Base-by-base conservation (phyloP, 2,329 filamentous ascomycete species). In the Ceratocystis cacaofunesta region DNA sequence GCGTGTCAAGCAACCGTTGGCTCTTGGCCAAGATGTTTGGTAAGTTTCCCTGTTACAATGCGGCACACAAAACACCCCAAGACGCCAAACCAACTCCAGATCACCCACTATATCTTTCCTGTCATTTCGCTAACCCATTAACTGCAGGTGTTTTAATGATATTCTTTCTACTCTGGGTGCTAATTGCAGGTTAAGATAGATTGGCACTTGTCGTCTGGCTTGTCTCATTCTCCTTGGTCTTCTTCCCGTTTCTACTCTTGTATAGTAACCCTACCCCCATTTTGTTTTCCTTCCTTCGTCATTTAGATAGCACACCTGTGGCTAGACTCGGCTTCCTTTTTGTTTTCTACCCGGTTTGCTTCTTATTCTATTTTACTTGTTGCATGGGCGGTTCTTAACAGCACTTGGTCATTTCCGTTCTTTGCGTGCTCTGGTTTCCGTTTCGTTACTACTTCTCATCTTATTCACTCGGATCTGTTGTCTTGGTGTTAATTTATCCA, bases 1-100 rank as follows among this genome's bases (percentile, higher is more conserved):
- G 92, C 50, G 92, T 97, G 32, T 94, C 90, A 66, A 90, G 92
- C 68, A 99, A 99, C 78, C 82, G 94, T 69, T 97, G 92, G 94
- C 78, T 99, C 69, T 86, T 97, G 70, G 91, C 91, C 55, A 89
- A 88, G 74, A 86, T 86, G 83, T 78, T 78, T 74, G 76, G 66
- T 67, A 62, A 63, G 66, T 67, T 46, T 3, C 36, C 36, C 12
- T 41, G 36, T 4, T 41, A 10, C 36, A 1, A 15, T 41, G 36
- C 36, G 12, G n/a, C 4, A 30, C 41, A 12, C 8, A 43, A 19
- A 4, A 44, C 25, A n/a, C 25, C 12, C n/a, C 12, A 52, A 52
- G 48, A n/a, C 48, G 10, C 6, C n/a, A 19, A 15, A 15, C 22
- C 8, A 17, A n/a, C 52, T 25, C 17, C 12, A 7, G 8, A 19